Conservation (phyloP, 441 rosid species). For the Brassica balearica region DNA sequence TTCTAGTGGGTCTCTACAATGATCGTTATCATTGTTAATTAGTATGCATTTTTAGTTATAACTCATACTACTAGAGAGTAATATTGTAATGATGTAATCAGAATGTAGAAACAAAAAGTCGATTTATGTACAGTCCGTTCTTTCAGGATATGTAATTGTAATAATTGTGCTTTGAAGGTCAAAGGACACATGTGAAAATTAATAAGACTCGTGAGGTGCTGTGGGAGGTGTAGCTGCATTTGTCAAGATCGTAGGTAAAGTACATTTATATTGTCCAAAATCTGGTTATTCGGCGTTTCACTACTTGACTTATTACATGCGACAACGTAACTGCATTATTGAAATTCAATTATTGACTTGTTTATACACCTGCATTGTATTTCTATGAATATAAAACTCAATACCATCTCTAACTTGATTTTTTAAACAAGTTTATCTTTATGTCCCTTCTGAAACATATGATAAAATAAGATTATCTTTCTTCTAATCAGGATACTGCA, state of each 20-base stretch:
- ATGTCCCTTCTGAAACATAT: background rate
- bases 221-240: constrained; percentile 15
- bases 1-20: background rate
- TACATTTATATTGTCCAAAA: constrained; percentile 35
- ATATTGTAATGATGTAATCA: background rate
- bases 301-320: constrained; percentile 34
- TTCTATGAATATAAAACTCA: constrained; percentile 5
- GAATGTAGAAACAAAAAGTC: background rate
- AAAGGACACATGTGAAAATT: constrained; percentile 39
- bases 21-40: background rate
- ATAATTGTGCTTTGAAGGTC: constrained; percentile 34
- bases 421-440: constrained; percentile 17
- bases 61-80: background rate
- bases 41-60: background rate
- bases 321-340: constrained; percentile 32
- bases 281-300: constrained; percentile 41
- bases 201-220: constrained; percentile 39
- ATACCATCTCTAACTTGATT: background rate
- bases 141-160: background rate
- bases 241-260: constrained; percentile 46
- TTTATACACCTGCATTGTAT: constrained; percentile 20
- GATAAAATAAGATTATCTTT: constrained; percentile 11
- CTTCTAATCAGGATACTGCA: background rate
- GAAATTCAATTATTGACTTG: constrained; percentile 19
- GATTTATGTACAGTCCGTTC: constrained; percentile 1